These are phyloP conservation scores for Ormosia semicastrata DNA, from an alignment of 306 rosid genomes.

Conservation along the genomic window DNA sequence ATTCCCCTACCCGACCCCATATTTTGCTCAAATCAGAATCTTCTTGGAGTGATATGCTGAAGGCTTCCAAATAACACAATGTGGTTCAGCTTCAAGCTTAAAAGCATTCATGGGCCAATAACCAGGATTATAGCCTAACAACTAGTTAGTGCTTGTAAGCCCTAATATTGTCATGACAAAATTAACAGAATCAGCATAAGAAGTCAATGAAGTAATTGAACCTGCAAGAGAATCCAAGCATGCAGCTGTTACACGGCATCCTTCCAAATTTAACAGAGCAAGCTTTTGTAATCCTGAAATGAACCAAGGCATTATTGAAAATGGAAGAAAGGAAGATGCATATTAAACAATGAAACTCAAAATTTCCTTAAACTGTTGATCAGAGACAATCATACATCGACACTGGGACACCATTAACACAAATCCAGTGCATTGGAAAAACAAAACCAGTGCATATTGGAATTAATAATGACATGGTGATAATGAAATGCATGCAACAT, in stretches of 20 bases:
- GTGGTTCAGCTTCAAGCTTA: constrained; percentile 1
- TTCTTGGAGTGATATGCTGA: not conserved
- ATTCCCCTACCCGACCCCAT: not conserved
- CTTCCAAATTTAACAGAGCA: constrained; percentile 82
- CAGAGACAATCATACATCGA: not conserved
- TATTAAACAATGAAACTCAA: constrained; percentile 7
- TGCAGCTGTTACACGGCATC: constrained; percentile 82
- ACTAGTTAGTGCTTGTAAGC: not conserved
- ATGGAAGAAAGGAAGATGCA: not conserved
- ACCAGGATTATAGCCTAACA: not conserved
- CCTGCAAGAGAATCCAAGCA: constrained; percentile 88
- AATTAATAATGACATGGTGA: not conserved
- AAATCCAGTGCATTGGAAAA: not conserved
- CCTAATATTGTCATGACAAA: constrained; percentile 5
- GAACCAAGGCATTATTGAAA: constrained; percentile 22
- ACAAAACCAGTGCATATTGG: not conserved
- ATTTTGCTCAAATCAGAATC: constrained; percentile 13
- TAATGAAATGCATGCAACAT: not conserved
- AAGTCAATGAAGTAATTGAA: constrained; percentile 34
- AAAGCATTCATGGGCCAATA: not conserved
- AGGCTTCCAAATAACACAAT: constrained; percentile 2
- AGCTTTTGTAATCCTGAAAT: constrained; percentile 76
- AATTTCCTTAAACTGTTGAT: constrained; percentile 1
- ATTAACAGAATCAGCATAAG: not conserved
- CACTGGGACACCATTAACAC: not conserved